Base-by-base conservation (phyloP, 2,329 filamentous ascomycete genomes). In the Xylaria sp. region DNA sequence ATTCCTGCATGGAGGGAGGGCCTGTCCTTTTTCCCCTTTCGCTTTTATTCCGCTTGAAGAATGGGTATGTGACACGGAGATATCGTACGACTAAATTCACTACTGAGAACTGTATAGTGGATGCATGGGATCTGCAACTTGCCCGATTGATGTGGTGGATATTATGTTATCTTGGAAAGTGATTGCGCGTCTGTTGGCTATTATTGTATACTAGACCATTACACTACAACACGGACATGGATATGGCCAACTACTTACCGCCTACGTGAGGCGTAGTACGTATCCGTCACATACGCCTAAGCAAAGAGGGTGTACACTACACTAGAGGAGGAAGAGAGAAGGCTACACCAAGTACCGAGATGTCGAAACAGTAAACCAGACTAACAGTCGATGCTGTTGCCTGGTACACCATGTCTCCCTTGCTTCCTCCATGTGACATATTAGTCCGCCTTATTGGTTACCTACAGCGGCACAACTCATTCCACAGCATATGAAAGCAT, bases 61-160 rank as follows among this genome's bases (percentile, higher is more conserved):
- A n/a, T n/a, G 21, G 50, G 12, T 58, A 42, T 9, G 54, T 57
- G 13, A 57, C 54, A 57, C n/a, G 54, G 54, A 58, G 44, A 53
- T 65, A 32, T 53, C 25, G 55, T 64, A 51, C 44, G 42, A 59
- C 47, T 29, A n/a, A 27, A 32, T 5, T 13, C 54, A 16, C 23
- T 58, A 18, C 55, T 37, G 55, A 42, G 16, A 58, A 12, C 8
- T 44, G 55, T 58, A 58, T 23, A 29, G 18, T 10, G 8, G 5
- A 58, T 44, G 54, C 21, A 42, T 16, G 29, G 37, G 44, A 42
- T 42, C 54, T 44, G 37, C 54, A 44, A 44, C 25, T 23, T 44
- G 4, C 32, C 37, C n/a, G 16, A 27, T 44, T 21, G 8, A 44
- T 44, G 40, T 44, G 16, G 13, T 53, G 27, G 16, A 13, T 21